Evolutionary conservation across 768 basidiomycete genomes (phyloP), one percentile per base, ranked within the genome.

Genomic region (Chlorophyllum brunneum): DNA sequence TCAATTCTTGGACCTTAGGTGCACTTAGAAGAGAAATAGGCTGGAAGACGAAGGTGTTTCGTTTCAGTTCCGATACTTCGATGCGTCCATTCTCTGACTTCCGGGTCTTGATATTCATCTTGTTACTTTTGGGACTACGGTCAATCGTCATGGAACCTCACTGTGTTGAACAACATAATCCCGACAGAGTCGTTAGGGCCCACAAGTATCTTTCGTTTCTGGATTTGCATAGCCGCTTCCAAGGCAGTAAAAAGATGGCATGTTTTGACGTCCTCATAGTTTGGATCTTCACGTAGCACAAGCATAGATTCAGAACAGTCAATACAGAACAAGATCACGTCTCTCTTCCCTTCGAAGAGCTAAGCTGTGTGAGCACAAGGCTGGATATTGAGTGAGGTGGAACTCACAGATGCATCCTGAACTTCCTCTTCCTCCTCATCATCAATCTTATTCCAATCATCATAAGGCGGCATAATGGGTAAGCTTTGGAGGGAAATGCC

Each of bases 221-320:
- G 81, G 33, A 97, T 85, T 60, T 90, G 82, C 70, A 90, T 81
- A 0, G 91, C 93, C 8, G 86, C 85, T 55, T 92, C 81, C 20
- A 98, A 77, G 0, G 92, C 90, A 16, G 78, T 74, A 59, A 85
- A 85, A 2, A 98, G 65, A 61, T 94, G 86, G 51, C 83, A 91
- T 1, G 82, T 88, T 62, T 86, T 75, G 33, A 74, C 71, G 45
- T 83, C 78, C 68, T 90, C 81, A 53, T 85, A 78, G 48, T 73
- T 70, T 9, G 81, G 79, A 59, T 86, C 82, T 22, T 87, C 85
- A 43, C 74, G 75, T 37, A 86, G 78, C 31, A 73, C 74, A 22
- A 88, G 84, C 95, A 98, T 98, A 9, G 92, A 90, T 48, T 80
- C 74, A 0, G 95, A 95, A 56, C 91, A 92, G 67, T 99, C 95